Evolutionary conservation across 1,284 basidiomycete genomes (phyloP).

Genomic region (Singerocomus rubriflavus): DNA sequence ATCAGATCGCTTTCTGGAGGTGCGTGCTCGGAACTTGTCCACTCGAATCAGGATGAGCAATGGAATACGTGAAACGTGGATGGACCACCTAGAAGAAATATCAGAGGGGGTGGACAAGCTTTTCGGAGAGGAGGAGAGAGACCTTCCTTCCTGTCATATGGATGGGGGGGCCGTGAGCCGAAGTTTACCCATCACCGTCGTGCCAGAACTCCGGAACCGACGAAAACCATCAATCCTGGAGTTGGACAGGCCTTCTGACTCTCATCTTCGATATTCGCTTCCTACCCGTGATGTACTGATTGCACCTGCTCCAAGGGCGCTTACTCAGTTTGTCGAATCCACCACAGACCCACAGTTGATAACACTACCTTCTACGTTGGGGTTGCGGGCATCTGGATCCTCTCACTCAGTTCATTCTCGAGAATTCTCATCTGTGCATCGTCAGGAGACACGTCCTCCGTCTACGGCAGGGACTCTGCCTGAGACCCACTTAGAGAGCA

Average conservation of each 20-base stretch:
- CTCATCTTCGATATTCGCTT: constrained; percentile 48
- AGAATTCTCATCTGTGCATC: constrained; percentile 1
- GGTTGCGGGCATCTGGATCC: constrained; percentile 48
- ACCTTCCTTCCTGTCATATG: constrained; percentile 3
- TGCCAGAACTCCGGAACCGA: constrained; percentile 31
- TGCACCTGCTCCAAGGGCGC: constrained; percentile 63
- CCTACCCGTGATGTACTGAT: constrained; percentile 53
- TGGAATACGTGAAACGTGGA: constrained; percentile 52
- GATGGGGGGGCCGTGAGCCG: constrained; percentile 44
- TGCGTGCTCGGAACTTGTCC: constrained; percentile 47
- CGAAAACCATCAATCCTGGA: constrained; percentile 52
- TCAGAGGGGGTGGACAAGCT: constrained; percentile 57
- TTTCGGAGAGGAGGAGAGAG: constrained; percentile 33
- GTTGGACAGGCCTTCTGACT: constrained; percentile 29
- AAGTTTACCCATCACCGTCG: constrained; percentile 47
- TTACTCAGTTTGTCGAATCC: constrained; percentile 69
- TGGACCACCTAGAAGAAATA: constrained; percentile 65
- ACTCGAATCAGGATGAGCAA: constrained; percentile 46
- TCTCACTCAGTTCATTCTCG: constrained; percentile 30
- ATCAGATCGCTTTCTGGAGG: constrained; percentile 43
- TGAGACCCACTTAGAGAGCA: constrained; percentile 36
- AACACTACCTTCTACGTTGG: constrained; percentile 65
- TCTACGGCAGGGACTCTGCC: constrained; percentile 24
- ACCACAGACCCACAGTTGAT: constrained; percentile 51
- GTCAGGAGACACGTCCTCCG: constrained; percentile 12